Evolutionary conservation across 2,329 filamentous ascomycete species (phyloP).

Genomic region (Neoascochyta sp.): DNA sequence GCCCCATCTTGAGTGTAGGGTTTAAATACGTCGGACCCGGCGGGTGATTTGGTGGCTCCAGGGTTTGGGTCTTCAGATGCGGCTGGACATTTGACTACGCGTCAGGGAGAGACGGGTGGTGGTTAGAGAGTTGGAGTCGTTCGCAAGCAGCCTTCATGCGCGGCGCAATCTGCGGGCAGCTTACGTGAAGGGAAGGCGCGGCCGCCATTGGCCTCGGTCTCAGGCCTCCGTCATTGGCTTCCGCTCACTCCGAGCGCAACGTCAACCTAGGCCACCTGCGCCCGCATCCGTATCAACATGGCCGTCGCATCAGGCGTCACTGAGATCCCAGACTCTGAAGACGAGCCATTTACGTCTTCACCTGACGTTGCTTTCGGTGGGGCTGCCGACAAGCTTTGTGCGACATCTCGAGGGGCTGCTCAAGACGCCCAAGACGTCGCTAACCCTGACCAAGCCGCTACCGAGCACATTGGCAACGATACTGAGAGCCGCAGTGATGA

Average conservation of each 20-base stretch:
- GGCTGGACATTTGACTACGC: constrained; percentile 6
- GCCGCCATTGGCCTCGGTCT: constrained; percentile 20
- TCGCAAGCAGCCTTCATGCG: constrained; percentile 15
- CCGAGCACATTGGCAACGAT: constrained; percentile 7
- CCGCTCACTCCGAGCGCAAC: constrained; percentile 3
- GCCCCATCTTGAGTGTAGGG: constrained; percentile 11
- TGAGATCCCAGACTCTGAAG: constrained; percentile 35
- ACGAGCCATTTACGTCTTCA: constrained; percentile 31
- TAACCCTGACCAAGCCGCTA: constrained; percentile 14
- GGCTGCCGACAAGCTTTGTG: constrained; percentile 20
- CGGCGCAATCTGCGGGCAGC: constrained; percentile 19
- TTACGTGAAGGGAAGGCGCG: constrained; percentile 24
- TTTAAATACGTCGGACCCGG: constrained; percentile 3
- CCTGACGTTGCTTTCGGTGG: constrained; percentile 13
- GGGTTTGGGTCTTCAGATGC: constrained; percentile 15
- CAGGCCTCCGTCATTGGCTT: constrained; percentile 4
- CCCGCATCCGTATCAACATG: constrained; percentile 17
- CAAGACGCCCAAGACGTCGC: constrained; percentile 20
- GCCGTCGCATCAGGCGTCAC: constrained; percentile 12
- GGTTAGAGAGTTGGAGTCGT: constrained; percentile 4
- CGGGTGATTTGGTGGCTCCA: constrained; percentile 11
- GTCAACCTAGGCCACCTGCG: constrained; percentile 4
- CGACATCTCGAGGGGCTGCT: constrained; percentile 7
- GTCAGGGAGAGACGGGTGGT: constrained; percentile 1
- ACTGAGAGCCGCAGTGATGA: constrained; percentile 5